Evolutionary conservation across 1,284 basidiomycete genomes (phyloP).

Genomic region (Boletus smithii): DNA sequence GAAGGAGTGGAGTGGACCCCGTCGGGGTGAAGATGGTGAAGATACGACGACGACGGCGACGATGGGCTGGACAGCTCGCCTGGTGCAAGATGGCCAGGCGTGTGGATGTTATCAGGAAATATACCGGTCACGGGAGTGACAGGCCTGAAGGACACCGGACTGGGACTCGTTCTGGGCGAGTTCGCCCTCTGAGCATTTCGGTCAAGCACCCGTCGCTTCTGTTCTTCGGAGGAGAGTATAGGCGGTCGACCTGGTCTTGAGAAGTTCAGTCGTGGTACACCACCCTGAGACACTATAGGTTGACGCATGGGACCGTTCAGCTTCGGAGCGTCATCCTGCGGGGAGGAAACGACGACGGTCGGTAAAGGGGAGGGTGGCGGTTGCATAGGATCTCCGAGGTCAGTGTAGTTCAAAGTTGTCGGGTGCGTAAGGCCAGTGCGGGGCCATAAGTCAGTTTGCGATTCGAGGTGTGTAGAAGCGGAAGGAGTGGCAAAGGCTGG

Average conservation of each 20-base stretch:
- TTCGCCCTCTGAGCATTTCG: constrained; percentile 45
- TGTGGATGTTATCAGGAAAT: constrained; percentile 2
- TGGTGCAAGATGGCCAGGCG: too few species aligned
- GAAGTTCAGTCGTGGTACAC: constrained; percentile 46
- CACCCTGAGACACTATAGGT: constrained; percentile 34
- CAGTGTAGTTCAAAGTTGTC: too few species aligned
- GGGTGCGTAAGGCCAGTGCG: too few species aligned
- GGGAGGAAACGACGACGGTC: constrained; percentile 45
- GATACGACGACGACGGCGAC: constrained; percentile 1
- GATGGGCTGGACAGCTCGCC: not conserved
- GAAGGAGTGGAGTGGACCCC: constrained; percentile 16
- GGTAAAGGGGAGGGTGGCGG: constrained; percentile 43
- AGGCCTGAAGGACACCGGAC: constrained; percentile 15
- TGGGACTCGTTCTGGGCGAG: constrained; percentile 24
- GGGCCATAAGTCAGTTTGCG: constrained; percentile 20
- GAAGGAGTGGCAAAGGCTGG: too few species aligned
- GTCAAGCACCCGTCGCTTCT: constrained; percentile 59
- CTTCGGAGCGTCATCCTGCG: constrained; percentile 20
- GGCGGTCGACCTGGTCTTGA: constrained; percentile 53
- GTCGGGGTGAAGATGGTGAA: constrained; percentile 21
- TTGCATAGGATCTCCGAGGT: constrained; percentile 18
- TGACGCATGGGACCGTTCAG: constrained; percentile 19
- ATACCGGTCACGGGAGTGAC: constrained; percentile 24
- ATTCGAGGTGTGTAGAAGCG: not conserved
- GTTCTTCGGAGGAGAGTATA: constrained; percentile 45